Evolutionary conservation across 129 eudicot species (phyloP).

Genomic region (Flaveria bidentis): DNA sequence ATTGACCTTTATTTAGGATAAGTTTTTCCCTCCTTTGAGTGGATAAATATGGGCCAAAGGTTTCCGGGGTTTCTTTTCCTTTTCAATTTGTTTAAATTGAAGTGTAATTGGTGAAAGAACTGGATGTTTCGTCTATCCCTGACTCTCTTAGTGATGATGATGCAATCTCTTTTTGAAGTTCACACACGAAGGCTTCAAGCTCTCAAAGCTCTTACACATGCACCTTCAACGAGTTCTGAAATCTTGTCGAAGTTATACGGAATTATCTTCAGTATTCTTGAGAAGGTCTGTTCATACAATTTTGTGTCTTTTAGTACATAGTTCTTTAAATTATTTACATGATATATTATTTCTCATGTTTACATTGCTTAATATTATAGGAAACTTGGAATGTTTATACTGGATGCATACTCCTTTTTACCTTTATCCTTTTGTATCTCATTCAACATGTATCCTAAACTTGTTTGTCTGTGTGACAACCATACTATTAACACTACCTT

Average conservation of each 20-base stretch:
- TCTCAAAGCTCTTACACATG: conserved; percentile 44
- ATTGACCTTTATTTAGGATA: not conserved
- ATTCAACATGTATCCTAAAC: conserved; percentile 14
- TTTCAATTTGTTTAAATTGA: not conserved
- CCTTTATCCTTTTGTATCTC: not conserved
- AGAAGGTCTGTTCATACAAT: conserved; percentile 58
- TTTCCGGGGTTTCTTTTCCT: not conserved
- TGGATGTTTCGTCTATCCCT: not conserved
- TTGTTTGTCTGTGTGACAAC: not conserved
- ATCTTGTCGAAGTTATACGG: conserved; percentile 69
- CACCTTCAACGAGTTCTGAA: conserved; percentile 57
- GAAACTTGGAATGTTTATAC: conserved; percentile 3
- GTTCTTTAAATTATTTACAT: not conserved
- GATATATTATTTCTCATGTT: conserved; percentile 10
- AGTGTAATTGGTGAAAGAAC: conserved; percentile 5
- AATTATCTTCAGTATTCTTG: conserved; percentile 84
- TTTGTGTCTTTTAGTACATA: not conserved
- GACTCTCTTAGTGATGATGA: conserved; percentile 17
- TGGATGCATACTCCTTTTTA: not conserved
- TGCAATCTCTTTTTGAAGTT: conserved; percentile 28
- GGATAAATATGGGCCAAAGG: not conserved
- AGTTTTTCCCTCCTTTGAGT: not conserved
- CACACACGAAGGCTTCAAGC: conserved; percentile 45
- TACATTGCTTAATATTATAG: conserved; percentile 1
- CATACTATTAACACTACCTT: not conserved